Evolutionary conservation across 2,329 filamentous ascomycete species (phyloP).

Genomic region (Fusarium sororula): DNA sequence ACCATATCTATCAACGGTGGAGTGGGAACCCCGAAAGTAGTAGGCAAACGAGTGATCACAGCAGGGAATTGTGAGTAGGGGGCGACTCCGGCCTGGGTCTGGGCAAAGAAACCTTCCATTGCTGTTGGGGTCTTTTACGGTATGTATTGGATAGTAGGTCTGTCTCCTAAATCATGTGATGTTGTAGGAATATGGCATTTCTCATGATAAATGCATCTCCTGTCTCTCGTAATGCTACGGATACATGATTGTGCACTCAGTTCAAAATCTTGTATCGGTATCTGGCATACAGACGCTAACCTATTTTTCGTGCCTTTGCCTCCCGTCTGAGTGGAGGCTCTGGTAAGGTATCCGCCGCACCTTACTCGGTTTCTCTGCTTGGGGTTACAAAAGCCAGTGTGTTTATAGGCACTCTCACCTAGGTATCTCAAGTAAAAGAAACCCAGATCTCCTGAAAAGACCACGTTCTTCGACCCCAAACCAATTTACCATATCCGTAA

Average conservation of each 20-base stretch:
- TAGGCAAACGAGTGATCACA: conserved; percentile 21
- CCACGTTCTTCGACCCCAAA: neutral
- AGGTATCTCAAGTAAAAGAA: neutral
- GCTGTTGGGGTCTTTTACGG: neutral
- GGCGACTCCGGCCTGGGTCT: neutral
- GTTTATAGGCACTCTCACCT: neutral
- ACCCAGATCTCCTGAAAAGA: neutral
- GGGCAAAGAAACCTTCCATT: neutral
- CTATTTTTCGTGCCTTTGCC: neutral
- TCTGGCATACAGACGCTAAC: neutral
- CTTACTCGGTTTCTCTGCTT: neutral
- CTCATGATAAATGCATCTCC: neutral
- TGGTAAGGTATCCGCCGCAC: neutral
- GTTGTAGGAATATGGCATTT: neutral
- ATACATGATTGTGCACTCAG: neutral
- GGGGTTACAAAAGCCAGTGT: neutral
- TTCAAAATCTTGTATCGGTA: neutral
- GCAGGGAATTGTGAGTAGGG: neutral
- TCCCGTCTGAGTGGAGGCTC: neutral
- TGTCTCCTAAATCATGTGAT: neutral
- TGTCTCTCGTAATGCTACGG: neutral
- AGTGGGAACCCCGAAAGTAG: conserved; percentile 9
- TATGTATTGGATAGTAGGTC: neutral
- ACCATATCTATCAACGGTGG: conserved; percentile 19
- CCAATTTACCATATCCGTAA: neutral